Evolutionary conservation across 768 basidiomycete genomes (phyloP).

Genomic region (Inosperma sp.): DNA sequence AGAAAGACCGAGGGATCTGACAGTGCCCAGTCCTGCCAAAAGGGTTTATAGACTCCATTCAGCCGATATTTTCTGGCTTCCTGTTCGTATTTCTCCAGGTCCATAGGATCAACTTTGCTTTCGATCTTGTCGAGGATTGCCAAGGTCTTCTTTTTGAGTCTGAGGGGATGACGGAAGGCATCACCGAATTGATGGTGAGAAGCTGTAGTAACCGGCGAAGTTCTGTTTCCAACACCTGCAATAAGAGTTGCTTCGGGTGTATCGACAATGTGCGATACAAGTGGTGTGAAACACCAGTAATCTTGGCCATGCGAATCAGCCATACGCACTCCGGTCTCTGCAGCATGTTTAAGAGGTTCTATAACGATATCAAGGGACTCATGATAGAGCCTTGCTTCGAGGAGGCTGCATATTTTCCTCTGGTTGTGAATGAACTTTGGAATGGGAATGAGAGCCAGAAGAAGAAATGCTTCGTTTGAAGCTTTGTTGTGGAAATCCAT

Average conservation of each 20-base stretch:
- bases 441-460: slow-evolving; percentile 29
- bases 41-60: slow-evolving; percentile 30
- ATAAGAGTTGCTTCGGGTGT: slow-evolving; percentile 27
- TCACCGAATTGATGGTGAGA: slow-evolving; percentile 28
- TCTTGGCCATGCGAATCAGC: slow-evolving; percentile 16
- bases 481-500: slow-evolving; percentile 26
- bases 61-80: slow-evolving; percentile 21
- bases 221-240: slow-evolving; percentile 24
- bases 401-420: slow-evolving; percentile 20
- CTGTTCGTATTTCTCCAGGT: slow-evolving; percentile 21
- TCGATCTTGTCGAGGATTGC: slow-evolving; percentile 13
- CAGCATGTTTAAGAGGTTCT: slow-evolving; percentile 26
- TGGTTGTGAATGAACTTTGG: slow-evolving; percentile 23
- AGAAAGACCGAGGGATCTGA: slow-evolving; percentile 31
- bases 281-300: slow-evolving; percentile 22
- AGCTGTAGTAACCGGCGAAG: slow-evolving; percentile 29
- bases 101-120: slow-evolving; percentile 14
- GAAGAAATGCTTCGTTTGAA: slow-evolving; percentile 23
- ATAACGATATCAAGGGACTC: slow-evolving; percentile 26
- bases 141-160: slow-evolving; percentile 20
- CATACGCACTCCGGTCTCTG: slow-evolving; percentile 13
- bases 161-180: slow-evolving; percentile 20
- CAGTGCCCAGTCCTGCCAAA: slow-evolving; percentile 35
- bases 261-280: slow-evolving; percentile 29
- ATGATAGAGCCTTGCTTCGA: slow-evolving; percentile 26